Evolutionary conservation across 2,329 filamentous ascomycete genomes (phyloP).

Genomic region (Dactylella cylindrospora): DNA sequence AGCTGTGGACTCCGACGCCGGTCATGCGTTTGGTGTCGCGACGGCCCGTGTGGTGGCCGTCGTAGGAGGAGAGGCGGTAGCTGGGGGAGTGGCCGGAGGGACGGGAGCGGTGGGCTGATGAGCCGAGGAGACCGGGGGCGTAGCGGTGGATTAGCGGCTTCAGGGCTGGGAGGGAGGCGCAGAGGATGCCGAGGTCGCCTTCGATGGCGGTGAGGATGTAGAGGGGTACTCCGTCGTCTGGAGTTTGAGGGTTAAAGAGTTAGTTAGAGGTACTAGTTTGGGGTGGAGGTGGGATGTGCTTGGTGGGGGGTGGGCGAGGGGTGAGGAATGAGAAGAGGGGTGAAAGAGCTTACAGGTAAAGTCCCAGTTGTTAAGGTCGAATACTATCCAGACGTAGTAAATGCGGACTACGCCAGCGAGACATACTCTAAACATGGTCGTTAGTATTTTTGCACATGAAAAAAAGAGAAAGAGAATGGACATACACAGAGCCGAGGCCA

Average conservation of each 20-base stretch:
- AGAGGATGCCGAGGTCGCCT: slow-evolving; percentile 38
- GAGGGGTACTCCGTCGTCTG: slow-evolving; percentile 32
- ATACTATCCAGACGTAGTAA: slow-evolving; percentile 42
- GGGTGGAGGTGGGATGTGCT: background rate
- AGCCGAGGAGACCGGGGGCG: slow-evolving; percentile 30
- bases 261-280: background rate
- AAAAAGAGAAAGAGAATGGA: background rate
- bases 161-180: slow-evolving; percentile 37
- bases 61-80: slow-evolving; percentile 33
- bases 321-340: background rate
- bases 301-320: background rate
- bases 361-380: slow-evolving; percentile 31
- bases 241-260: background rate
- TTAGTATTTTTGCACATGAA: background rate
- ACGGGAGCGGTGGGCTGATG: slow-evolving; percentile 9
- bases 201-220: slow-evolving; percentile 43
- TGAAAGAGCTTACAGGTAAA: slow-evolving; percentile 28
- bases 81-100: slow-evolving; percentile 23
- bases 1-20: slow-evolving; percentile 8
- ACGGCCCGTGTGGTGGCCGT: slow-evolving; percentile 26
- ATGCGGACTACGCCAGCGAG: slow-evolving; percentile 41
- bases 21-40: slow-evolving; percentile 21
- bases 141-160: slow-evolving; percentile 39
- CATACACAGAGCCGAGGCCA: slow-evolving; percentile 42
- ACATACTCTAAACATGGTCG: slow-evolving; percentile 15